These are phyloP conservation scores for Kazachstania sp. DNA, from an alignment of 1,139 yeast genomes.

Conservation along the genomic window DNA sequence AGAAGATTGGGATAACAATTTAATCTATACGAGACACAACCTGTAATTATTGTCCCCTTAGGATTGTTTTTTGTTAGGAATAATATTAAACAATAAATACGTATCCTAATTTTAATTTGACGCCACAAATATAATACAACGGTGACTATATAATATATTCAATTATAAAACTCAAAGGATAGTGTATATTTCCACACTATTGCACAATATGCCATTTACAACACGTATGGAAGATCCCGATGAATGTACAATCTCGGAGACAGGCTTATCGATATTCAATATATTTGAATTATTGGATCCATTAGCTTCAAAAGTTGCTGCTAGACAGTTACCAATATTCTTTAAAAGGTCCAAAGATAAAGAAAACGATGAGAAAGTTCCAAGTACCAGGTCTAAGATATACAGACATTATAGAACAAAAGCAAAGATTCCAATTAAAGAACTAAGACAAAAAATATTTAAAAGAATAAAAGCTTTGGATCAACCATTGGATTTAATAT, in stretches of 20 bases:
- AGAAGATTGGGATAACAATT: too few relatives aligned
- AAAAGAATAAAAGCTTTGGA: constrained; percentile 9
- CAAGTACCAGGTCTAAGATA: background rate
- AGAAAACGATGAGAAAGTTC: too few relatives aligned
- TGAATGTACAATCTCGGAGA: background rate
- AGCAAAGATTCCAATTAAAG: constrained; percentile 6
- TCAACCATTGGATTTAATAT: constrained; percentile 12
- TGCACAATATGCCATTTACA: background rate
- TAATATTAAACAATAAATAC: too few relatives aligned
- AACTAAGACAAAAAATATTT: constrained; percentile 4
- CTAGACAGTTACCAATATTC: constrained; percentile 10
- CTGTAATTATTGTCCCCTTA: too few relatives aligned
- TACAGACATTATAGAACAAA: constrained; percentile 1
- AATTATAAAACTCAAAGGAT: too few relatives aligned
- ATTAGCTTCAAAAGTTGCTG: constrained; percentile 20
- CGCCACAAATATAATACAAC: too few relatives aligned
- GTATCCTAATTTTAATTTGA: too few relatives aligned
- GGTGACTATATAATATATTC: too few relatives aligned
- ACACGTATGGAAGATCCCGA: background rate
- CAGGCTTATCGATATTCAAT: constrained; percentile 12
- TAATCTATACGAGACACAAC: too few relatives aligned
- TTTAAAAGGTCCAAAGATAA: background rate
- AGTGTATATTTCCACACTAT: too few relatives aligned
- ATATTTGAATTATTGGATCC: constrained; percentile 24
- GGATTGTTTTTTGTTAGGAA: too few relatives aligned